These are phyloP conservation scores for Rhododendron vialii DNA, from an alignment of 148 eudicot species.

Conservation along the genomic window DNA sequence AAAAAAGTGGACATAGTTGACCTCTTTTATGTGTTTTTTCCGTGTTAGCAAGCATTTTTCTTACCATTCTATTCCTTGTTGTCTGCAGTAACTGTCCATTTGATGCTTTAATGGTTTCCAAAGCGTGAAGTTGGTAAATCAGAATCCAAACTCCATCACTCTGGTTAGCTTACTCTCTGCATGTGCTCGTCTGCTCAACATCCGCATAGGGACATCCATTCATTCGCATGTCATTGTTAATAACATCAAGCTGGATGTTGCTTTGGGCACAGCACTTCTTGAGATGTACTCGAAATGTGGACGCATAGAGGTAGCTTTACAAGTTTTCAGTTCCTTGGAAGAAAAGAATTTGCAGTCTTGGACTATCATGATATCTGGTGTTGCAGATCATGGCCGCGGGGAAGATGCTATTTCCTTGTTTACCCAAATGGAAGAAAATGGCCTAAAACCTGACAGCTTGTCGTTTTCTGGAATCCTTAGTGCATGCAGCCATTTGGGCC, in stretches of 20 bases:
- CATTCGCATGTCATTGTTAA: constrained; percentile 25
- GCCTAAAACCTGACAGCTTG: constrained; percentile 31
- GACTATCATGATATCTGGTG: constrained; percentile 39
- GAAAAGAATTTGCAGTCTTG: constrained; percentile 37
- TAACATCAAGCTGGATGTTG: constrained; percentile 16
- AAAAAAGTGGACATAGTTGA: neutral
- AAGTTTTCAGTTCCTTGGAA: constrained; percentile 26
- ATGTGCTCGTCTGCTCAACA: constrained; percentile 29
- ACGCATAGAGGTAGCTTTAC: constrained; percentile 21
- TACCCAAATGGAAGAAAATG: constrained; percentile 25
- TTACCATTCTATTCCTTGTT: neutral
- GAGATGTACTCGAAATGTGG: constrained; percentile 44
- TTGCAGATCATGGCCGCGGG: constrained; percentile 35
- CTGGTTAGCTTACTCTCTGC: constrained; percentile 47
- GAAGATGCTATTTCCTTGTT: constrained; percentile 33
- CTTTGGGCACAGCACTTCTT: constrained; percentile 36
- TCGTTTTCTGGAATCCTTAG: constrained; percentile 29
- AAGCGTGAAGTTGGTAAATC: constrained; percentile 26
- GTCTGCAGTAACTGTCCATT: constrained; percentile 25
- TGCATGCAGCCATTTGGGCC: constrained; percentile 44
- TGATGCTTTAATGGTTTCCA: constrained; percentile 29
- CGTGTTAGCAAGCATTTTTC: neutral
- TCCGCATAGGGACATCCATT: constrained; percentile 28
- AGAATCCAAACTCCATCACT: constrained; percentile 44
- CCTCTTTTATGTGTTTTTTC: neutral